Percentiles rank a stretch among this genome's conserved stretches.
These are phyloP conservation scores for Mayamaea pseudoterrestris DNA, from an alignment of 108 stramenopile species.

Conservation along the genomic window DNA sequence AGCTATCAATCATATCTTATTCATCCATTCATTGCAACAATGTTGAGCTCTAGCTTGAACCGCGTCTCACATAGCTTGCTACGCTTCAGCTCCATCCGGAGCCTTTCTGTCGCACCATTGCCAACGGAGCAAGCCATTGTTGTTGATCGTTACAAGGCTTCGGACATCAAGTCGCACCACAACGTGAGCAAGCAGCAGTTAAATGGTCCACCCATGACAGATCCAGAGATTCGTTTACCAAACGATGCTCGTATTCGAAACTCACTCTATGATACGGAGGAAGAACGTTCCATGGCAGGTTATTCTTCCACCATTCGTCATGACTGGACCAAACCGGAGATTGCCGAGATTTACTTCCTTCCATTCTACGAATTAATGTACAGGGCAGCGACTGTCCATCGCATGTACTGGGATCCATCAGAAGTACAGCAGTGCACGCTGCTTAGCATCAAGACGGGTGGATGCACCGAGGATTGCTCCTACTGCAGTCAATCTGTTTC, in stretches of 20 bases:
- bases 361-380: slow-evolving; percentile 97
- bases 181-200: no score
- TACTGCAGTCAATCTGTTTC: slow-evolving; percentile 93
- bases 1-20: no score
- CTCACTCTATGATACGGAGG: slow-evolving; percentile 51
- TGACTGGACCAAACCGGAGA: slow-evolving; percentile 90
- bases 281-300: slow-evolving; percentile 53
- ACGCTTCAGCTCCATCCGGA: no score
- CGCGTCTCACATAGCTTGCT: no score
- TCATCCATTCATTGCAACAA: no score
- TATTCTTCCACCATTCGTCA: slow-evolving; percentile 65
- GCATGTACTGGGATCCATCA: slow-evolving; percentile 93
- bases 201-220: no score
- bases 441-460: slow-evolving; percentile 94
- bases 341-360: slow-evolving; percentile 77
- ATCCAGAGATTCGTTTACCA: slow-evolving; percentile 36
- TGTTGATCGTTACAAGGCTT: no score
- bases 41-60: no score
- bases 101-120: no score
- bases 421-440: slow-evolving; percentile 97
- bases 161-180: no score
- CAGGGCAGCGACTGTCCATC: slow-evolving; percentile 86
- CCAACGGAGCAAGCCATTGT: no score
- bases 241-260: slow-evolving; percentile 71
- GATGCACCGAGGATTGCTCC: slow-evolving; percentile 95